These are phyloP conservation scores for Fagus crenata DNA, from an alignment of 306 rosid genomes.

Conservation along the genomic window DNA sequence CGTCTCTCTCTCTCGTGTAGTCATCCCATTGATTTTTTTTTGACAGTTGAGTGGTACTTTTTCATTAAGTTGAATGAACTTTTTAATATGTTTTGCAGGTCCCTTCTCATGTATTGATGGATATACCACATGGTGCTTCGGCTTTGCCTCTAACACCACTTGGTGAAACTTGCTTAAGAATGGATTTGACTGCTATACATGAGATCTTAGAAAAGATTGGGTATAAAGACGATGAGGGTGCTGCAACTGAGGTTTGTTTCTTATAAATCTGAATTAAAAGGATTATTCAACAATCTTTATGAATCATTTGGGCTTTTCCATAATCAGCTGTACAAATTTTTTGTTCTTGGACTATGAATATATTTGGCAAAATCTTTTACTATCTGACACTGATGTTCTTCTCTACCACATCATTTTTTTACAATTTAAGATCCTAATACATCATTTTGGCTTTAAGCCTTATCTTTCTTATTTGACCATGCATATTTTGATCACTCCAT, in stretches of 20 bases:
- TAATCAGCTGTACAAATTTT: background rate
- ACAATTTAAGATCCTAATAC: background rate
- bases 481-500: background rate
- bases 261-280: conserved; percentile 13
- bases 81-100: conserved; percentile 52
- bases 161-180: conserved; percentile 82
- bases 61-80: conserved; percentile 31
- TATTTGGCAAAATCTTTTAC: background rate
- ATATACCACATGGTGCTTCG: conserved; percentile 60
- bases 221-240: conserved; percentile 93
- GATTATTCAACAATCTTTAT: background rate
- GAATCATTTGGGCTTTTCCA: conserved; percentile 20
- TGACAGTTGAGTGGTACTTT: conserved; percentile 21
- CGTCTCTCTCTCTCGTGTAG: conserved; percentile 7
- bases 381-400: background rate
- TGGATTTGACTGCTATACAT: conserved; percentile 84
- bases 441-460: background rate
- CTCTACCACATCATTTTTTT: background rate
- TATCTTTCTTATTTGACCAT: background rate
- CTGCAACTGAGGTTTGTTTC: conserved; percentile 83
- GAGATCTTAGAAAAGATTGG: conserved; percentile 84
- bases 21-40: conserved; percentile 15
- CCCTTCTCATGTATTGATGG: conserved; percentile 89
- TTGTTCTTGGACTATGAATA: background rate
- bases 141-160: conserved; percentile 66